Conservation (phyloP, 805 yeast species). For the Candida coquimbonensis region DNA sequence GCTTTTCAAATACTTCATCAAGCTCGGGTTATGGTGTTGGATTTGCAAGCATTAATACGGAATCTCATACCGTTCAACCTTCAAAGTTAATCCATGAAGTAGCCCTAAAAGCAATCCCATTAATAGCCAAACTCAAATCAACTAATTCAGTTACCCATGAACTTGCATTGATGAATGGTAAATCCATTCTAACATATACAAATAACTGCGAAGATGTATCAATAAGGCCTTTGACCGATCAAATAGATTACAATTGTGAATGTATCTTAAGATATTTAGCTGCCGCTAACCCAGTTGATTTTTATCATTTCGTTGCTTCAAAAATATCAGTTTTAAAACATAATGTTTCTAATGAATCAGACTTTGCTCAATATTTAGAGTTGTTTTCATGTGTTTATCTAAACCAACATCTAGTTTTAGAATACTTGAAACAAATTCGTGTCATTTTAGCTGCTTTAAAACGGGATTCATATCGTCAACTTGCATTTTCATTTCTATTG, state of each 20-base stretch:
- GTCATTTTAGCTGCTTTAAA: constrained; percentile 30
- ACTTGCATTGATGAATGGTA: constrained; percentile 25
- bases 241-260: constrained; percentile 33
- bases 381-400: constrained; percentile 37
- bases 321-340: constrained; percentile 28
- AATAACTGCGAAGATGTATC: constrained; percentile 16
- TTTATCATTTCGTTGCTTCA: constrained; percentile 27
- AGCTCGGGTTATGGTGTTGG: constrained; percentile 23
- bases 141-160: constrained; percentile 25
- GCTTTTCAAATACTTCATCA: constrained; percentile 14
- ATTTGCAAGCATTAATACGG: constrained; percentile 26
- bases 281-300: constrained; percentile 42
- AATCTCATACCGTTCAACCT: constrained; percentile 30
- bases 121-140: constrained; percentile 27
- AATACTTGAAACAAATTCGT: constrained; percentile 34
- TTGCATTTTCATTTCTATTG: constrained; percentile 39
- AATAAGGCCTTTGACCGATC: constrained; percentile 21
- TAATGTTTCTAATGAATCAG: constrained; percentile 28
- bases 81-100: constrained; percentile 19
- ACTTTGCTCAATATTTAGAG: constrained; percentile 39
- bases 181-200: constrained; percentile 8
- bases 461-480: constrained; percentile 38
- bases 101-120: constrained; percentile 24
- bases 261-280: constrained; percentile 39
- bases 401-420: constrained; percentile 29